A percentile compares a stretch with the other conserved stretches of the same genome.
Conservation (phyloP, 768 basidiomycete genomes). For the Amanita brunnescens region DNA sequence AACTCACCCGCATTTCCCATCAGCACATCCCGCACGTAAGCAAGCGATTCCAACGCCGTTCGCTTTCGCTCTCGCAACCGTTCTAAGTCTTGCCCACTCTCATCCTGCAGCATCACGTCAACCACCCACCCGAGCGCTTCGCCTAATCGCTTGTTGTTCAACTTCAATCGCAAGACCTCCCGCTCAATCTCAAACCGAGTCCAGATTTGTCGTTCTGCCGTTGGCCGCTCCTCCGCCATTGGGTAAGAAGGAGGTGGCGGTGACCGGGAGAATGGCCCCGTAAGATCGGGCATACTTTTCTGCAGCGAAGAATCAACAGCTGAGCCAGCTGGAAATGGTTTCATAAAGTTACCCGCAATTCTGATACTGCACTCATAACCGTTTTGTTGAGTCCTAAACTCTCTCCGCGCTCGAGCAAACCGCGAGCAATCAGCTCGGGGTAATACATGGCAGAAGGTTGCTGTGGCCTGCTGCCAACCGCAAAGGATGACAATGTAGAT, state of each 20-base stretch:
- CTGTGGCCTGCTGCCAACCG: slow-evolving; percentile 24
- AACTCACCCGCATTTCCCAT: slow-evolving; percentile 42
- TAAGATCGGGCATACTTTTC: slow-evolving; percentile 84
- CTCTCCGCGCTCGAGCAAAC: slow-evolving; percentile 68
- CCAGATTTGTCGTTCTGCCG: slow-evolving; percentile 57
- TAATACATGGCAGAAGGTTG: slow-evolving; percentile 41
- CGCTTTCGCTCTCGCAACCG: slow-evolving; percentile 34
- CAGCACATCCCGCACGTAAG: slow-evolving; percentile 72
- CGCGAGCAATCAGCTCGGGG: slow-evolving; percentile 65
- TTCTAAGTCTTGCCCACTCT: slow-evolving; percentile 31
- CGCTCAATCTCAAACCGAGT: slow-evolving; percentile 64
- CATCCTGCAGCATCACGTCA: slow-evolving; percentile 56
- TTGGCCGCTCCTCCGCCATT: slow-evolving; percentile 47
- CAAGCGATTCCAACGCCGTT: slow-evolving; percentile 68
- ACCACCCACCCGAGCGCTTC: slow-evolving; percentile 69
- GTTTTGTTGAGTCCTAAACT: slow-evolving; percentile 81
- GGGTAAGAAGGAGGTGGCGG: slow-evolving; percentile 47
- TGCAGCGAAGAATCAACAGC: slow-evolving; percentile 21
- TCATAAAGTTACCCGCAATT: slow-evolving; percentile 49
- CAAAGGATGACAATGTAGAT: slow-evolving; percentile 12
- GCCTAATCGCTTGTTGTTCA: slow-evolving; percentile 56
- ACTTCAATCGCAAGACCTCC: slow-evolving; percentile 45
- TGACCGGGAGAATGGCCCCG: slow-evolving; percentile 55
- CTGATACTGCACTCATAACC: slow-evolving; percentile 70
- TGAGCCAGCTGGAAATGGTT: background rate